Evolutionary conservation across 169 alveolate genomes (phyloP).

Genomic region (Eimeria sp.): DNA sequence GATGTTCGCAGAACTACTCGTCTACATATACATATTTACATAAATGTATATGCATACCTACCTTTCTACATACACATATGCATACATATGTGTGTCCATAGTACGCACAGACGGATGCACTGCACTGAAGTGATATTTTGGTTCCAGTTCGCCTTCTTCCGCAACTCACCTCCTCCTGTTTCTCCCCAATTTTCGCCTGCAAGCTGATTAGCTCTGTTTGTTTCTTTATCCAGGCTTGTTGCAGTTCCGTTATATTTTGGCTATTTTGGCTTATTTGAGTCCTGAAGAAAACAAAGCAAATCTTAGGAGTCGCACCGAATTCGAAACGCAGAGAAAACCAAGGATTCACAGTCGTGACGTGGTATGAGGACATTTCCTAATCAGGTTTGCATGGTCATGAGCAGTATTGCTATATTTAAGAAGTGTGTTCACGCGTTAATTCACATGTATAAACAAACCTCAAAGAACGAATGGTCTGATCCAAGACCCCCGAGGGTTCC

Average conservation of each 20-base stretch:
- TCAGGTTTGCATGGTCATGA: background rate
- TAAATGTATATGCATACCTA: too few species aligned
- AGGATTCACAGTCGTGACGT: too few species aligned
- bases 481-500: slow-evolving; percentile 91
- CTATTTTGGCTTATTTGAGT: slow-evolving; percentile 87
- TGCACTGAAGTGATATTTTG: too few species aligned
- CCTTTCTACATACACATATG: too few species aligned
- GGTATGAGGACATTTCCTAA: too few species aligned
- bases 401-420: background rate
- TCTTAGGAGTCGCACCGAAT: background rate
- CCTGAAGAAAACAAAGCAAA: slow-evolving; percentile 59
- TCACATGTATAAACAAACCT: background rate
- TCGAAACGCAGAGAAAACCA: too few species aligned
- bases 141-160: too few species aligned
- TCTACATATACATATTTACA: too few species aligned
- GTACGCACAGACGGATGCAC: too few species aligned
- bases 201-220: slow-evolving; percentile 91
- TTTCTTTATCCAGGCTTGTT: slow-evolving; percentile 93
- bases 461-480: slow-evolving; percentile 90
- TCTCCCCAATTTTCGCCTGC: slow-evolving; percentile 88
- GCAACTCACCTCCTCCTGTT: slow-evolving; percentile 67
- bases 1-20: too few species aligned
- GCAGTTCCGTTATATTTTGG: slow-evolving; percentile 88
- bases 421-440: background rate
- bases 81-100: too few species aligned